phyloP scores from a whole-genome alignment of 345 rosid species.

The Euphorbia peplus region DNA sequence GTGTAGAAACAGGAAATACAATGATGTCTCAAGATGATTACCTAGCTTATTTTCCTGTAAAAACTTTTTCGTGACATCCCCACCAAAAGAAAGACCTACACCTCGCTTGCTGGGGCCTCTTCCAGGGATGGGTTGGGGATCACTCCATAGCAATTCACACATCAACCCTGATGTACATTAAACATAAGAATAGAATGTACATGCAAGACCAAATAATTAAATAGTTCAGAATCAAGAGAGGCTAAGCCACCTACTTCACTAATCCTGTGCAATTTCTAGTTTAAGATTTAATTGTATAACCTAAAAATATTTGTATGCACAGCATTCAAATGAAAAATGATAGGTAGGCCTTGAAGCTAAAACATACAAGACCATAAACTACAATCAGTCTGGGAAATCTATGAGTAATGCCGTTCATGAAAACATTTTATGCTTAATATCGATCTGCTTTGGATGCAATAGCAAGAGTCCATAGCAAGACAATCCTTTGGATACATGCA shows the following conservation, averaged over 20 bases:
- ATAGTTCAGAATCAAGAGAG: background rate
- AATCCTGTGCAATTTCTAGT: background rate
- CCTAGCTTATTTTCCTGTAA: constrained; percentile 90
- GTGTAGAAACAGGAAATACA: constrained; percentile 11
- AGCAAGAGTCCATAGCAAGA: background rate
- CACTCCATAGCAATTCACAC: constrained; percentile 99
- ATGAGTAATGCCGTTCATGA: background rate
- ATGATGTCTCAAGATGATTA: constrained; percentile 18
- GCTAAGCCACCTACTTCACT: background rate
- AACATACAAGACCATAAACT: background rate
- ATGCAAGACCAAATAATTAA: background rate
- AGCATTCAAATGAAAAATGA: background rate
- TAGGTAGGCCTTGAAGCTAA: background rate
- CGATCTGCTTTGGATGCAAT: too few relatives aligned
- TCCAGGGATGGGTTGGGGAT: constrained; percentile 93
- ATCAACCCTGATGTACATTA: constrained; percentile 59
- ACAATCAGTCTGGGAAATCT: background rate
- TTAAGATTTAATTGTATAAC: too few relatives aligned
- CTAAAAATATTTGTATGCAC: background rate
- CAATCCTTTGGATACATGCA: background rate
- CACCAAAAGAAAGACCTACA: constrained; percentile 94
- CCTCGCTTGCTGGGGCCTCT: constrained; percentile 99
- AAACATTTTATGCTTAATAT: too few relatives aligned
- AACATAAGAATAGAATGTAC: constrained; percentile 4
- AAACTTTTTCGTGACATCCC: constrained; percentile 78